Conservation (phyloP, 2,329 filamentous ascomycete species). For the Pseudogymnoascus sp. region DNA sequence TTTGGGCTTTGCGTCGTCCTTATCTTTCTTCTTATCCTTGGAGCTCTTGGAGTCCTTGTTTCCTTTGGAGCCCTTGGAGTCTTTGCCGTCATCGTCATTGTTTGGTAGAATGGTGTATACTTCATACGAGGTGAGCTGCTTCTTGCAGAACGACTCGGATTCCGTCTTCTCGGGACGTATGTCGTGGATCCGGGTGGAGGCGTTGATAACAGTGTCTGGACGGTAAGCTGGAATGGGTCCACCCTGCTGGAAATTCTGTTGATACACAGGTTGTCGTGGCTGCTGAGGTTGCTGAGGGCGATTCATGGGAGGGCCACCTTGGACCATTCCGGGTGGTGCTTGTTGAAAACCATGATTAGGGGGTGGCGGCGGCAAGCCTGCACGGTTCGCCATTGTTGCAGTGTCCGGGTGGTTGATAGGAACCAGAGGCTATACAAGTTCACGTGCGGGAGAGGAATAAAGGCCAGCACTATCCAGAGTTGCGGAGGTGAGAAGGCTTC, state of each 20-base stretch:
- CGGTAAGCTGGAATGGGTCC: background rate
- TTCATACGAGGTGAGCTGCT: constrained; percentile 21
- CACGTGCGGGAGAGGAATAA: background rate
- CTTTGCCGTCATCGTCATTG: constrained; percentile 5
- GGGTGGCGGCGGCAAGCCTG: background rate
- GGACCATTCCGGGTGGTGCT: background rate
- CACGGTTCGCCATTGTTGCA: background rate
- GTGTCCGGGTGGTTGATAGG: background rate
- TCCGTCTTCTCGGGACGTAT: constrained; percentile 17
- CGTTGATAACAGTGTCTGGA: constrained; percentile 2
- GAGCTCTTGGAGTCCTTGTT: background rate
- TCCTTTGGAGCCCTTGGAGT: background rate
- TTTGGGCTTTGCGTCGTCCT: constrained; percentile 18
- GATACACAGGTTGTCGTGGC: background rate
- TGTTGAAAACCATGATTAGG: background rate
- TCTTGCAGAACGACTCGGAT: constrained; percentile 19
- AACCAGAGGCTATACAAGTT: background rate
- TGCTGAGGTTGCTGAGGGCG: constrained; percentile 13
- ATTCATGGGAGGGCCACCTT: background rate
- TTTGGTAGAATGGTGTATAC: constrained; percentile 17
- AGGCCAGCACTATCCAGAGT: background rate
- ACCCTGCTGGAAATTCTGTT: background rate
- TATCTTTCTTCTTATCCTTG: constrained; percentile 3
- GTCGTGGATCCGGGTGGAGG: constrained; percentile 15
- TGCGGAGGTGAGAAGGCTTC: constrained; percentile 3